Percentiles rank a stretch among this genome's conserved stretches.
These are phyloP conservation scores for Funneliformis geosporum DNA, from an alignment of 192 early-diverging fungal genomes.

Conservation along the genomic window DNA sequence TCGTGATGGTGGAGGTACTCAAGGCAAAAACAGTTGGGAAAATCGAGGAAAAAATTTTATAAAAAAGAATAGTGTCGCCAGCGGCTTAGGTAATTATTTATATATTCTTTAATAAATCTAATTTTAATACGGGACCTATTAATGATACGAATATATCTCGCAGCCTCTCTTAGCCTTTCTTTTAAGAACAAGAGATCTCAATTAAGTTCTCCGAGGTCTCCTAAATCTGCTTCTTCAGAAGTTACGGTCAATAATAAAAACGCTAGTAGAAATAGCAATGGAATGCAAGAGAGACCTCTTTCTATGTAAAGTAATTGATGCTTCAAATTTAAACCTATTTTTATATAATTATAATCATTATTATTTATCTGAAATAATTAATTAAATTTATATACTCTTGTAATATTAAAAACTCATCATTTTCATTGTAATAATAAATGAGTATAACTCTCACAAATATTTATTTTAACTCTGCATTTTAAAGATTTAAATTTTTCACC, in stretches of 20 bases:
- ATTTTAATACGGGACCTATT: background rate
- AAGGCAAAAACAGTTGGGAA: background rate
- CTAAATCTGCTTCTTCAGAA: background rate
- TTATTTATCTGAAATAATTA: background rate
- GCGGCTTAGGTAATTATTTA: constrained; percentile 14
- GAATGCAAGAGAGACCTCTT: constrained; percentile 4
- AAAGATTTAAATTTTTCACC: background rate
- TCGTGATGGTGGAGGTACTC: constrained; percentile 35
- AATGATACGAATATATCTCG: background rate
- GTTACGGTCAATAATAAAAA: background rate
- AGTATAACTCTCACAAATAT: background rate
- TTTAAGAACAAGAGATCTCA: constrained; percentile 27
- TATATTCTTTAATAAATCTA: background rate
- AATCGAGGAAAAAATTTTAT: background rate
- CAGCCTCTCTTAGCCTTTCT: constrained; percentile 23
- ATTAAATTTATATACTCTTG: background rate
- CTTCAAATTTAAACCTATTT: background rate
- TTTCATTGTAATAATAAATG: background rate
- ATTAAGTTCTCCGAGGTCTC: background rate
- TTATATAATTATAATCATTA: background rate
- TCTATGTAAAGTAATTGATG: background rate
- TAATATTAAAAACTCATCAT: background rate
- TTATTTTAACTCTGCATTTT: background rate
- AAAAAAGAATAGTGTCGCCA: constrained; percentile 3
- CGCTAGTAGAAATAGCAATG: background rate